Percentiles rank a stretch among this genome's conserved stretches.
Conservation (phyloP, 179 eudicot species). For the Beta corolliflora region DNA sequence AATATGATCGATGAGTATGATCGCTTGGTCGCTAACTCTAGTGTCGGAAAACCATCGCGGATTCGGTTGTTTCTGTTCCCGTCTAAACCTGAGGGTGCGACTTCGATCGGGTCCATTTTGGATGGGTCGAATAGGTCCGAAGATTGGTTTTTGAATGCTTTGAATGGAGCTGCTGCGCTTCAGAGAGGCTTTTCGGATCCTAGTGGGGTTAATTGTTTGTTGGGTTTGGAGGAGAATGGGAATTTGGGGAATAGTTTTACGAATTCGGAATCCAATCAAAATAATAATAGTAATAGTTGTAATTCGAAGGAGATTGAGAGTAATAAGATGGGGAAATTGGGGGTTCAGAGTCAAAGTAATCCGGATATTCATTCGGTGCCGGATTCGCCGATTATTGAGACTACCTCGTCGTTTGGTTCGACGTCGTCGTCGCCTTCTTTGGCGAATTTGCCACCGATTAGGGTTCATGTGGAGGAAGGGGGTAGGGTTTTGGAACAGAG, state of each 20-base stretch:
- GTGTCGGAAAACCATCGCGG: slow-evolving; percentile 31
- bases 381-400: slow-evolving; percentile 67
- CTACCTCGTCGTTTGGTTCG: slow-evolving; percentile 77
- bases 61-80: slow-evolving; percentile 64
- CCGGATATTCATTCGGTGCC: slow-evolving; percentile 81
- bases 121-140: slow-evolving; percentile 59
- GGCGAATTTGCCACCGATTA: slow-evolving; percentile 71
- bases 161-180: slow-evolving; percentile 53
- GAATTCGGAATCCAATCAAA: slow-evolving; percentile 16
- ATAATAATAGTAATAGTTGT: background rate
- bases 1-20: slow-evolving; percentile 87
- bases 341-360: slow-evolving; percentile 28
- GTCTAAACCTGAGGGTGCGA: slow-evolving; percentile 36
- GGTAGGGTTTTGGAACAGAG: slow-evolving; percentile 24
- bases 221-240: slow-evolving; percentile 58
- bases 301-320: slow-evolving; percentile 13
- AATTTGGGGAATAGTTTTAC: slow-evolving; percentile 8
- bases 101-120: slow-evolving; percentile 52
- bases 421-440: slow-evolving; percentile 57
- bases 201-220: slow-evolving; percentile 56
- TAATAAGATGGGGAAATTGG: slow-evolving; percentile 19
- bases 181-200: slow-evolving; percentile 62
- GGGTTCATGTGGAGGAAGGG: slow-evolving; percentile 65
- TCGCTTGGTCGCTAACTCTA: slow-evolving; percentile 31
- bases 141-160: slow-evolving; percentile 73